phyloP scores from a whole-genome alignment of 73 alveolate genomes.

The Paramecium biaurelia region DNA sequence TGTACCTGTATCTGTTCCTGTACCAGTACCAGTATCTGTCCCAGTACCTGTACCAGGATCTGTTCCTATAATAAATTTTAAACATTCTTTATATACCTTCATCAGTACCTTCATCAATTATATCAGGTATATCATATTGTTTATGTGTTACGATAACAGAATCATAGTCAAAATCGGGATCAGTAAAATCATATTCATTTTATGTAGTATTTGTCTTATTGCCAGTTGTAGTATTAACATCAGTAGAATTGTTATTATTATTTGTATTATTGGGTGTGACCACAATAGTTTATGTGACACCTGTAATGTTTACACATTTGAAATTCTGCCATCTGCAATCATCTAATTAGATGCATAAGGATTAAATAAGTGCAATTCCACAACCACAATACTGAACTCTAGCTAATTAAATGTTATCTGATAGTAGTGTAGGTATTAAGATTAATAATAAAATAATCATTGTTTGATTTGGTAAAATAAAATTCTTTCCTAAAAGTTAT shows the following conservation, averaged over 20 bases:
- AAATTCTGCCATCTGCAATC: slow-evolving; percentile 18
- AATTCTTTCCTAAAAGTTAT: background rate
- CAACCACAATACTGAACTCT: background rate
- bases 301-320: background rate
- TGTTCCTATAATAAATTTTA: background rate
- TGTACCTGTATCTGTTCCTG: background rate
- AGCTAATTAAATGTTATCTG: background rate
- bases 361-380: background rate
- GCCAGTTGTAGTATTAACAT: background rate
- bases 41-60: background rate
- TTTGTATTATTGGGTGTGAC: background rate
- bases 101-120: background rate
- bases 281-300: background rate
- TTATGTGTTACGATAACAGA: background rate
- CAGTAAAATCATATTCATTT: background rate
- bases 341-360: slow-evolving; percentile 17
- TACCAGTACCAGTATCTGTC: background rate
- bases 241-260: background rate
- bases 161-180: slow-evolving; percentile 10
- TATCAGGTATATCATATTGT: background rate
- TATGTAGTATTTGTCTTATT: background rate
- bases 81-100: background rate
- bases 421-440: background rate
- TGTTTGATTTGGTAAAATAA: background rate
- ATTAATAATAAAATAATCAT: background rate